These are phyloP conservation scores for Rhizophagus clarus DNA, from an alignment of 192 early-diverging fungal genomes.

Conservation along the genomic window DNA sequence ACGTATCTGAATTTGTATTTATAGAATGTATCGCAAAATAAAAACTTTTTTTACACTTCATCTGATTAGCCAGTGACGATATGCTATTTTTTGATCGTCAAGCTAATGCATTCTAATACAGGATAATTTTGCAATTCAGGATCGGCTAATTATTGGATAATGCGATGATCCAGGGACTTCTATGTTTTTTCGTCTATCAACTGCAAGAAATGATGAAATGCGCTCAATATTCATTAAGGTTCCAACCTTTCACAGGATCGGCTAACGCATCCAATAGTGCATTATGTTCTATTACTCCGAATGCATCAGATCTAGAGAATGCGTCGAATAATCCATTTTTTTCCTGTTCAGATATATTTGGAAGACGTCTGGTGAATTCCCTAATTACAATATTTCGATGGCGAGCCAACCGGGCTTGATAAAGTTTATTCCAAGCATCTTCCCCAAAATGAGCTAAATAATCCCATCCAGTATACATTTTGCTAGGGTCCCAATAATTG, in stretches of 20 bases:
- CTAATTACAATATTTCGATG: not conserved
- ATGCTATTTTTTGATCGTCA: no score
- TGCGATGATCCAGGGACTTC: no score
- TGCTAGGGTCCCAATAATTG: no score
- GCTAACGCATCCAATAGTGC: not conserved
- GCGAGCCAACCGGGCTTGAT: not conserved
- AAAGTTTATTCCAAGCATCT: not conserved
- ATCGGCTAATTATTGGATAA: no score
- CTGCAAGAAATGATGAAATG: no score
- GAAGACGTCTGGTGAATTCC: not conserved
- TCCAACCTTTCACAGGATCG: not conserved
- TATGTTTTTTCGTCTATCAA: no score
- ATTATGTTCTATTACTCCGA: not conserved
- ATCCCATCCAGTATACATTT: not conserved
- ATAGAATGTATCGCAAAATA: no score
- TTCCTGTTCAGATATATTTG: not conserved
- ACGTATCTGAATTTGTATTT: no score
- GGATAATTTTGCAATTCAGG: no score
- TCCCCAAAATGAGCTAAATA: not conserved
- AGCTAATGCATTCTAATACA: no score
- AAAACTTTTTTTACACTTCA: no score
- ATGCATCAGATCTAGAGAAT: not conserved
- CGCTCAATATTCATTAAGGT: not conserved
- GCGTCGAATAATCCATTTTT: slow-evolving; percentile 3
- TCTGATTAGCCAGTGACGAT: no score